Evolutionary conservation across 2,329 filamentous ascomycete genomes (phyloP), one percentile per base, ranked within the genome.

Genomic region (Penicillium fuscoglaucum): DNA sequence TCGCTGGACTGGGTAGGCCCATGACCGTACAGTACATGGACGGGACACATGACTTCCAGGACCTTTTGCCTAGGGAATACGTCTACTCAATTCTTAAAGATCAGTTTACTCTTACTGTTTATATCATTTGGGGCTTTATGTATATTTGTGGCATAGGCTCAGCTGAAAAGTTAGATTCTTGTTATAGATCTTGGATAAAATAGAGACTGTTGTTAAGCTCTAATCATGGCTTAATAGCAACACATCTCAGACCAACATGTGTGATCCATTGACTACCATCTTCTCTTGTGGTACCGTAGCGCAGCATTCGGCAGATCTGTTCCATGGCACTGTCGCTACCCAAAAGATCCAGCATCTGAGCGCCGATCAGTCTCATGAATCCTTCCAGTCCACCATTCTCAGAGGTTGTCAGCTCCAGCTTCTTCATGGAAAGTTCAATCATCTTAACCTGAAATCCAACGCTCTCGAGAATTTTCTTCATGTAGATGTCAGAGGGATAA

Each of bases 141-240:
- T 35, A 15, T 35, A 35, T 33, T 17, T 10, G 4, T 21, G 5
- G 7, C 12, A 45, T 45, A 12, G 3, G 17, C 21, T 39, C 17
- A 37, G 31, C 7, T n/a, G 8, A n/a, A 19, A 21, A 12, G 9
- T 8, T 17, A 17, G 2, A 9, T 10, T 29, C 19, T n/a, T 24
- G 12, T 21, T 17, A 4, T 12, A 26, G 10, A n/a, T 4, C 4
- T 44, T 19, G 15, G 4, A 21, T 15, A 9, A 26, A 26, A 31
- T n/a, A 9, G n/a, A 31, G 1, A 35, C 62, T 57, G 58, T 59
- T 62, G 60, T 46, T 21, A 21, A 19, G 12, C 24, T 21, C 13
- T 37, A 1, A 54, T 43, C 29, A 40, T n/a, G 48, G 41, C 53
- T 59, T 57, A 12, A 49, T 15, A 49, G 55, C 35, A 41, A 60